Base-by-base conservation (phyloP, 2,329 filamentous ascomycete species). In the Colletotrichum cuscutae region DNA sequence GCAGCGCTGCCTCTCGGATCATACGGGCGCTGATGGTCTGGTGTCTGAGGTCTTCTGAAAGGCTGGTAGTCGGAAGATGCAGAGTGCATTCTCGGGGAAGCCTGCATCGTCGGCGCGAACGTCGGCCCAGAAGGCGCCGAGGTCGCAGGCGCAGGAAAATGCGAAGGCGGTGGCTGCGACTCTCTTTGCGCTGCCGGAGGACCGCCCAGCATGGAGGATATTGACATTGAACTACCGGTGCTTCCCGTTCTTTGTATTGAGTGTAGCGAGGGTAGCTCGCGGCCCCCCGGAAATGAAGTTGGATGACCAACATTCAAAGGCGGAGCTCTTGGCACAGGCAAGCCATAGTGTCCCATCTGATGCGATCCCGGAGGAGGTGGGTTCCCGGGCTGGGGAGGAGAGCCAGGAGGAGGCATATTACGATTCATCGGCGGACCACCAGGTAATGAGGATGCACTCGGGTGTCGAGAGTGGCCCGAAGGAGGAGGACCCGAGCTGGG, bases 11-110 rank as follows among this genome's bases (percentile, higher is more conserved):
- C 83, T 77, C 88, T 83, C 52, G 82, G 83, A 74, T 85, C 86
- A 82, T 90, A 89, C 68, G 84, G 83, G 77, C 89, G 87, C 59
- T 87, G 85, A 73, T 91, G 90, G 57, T 95, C 93, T n/a, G 93
- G 93, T 0, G 93, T 95, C 71, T 93, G 91, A 2, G 93, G 93
- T 73, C 92, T 87, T 74, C 92, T 87, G 79, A 89, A 92, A 5
- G 88, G 86, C 64, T 84, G 84, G 73, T 93, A 92, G 22, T 93
- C 91, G 73, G 89, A 82, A 0, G 87, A 84, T 2, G 87, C 82
- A 30, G 86, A 85, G 70, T 86, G 87, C 84, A 90, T 87, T 53
- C 87, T 83, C 4, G 89, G 89, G 15, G 89, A 91, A 2, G 87
- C 87, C 72, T 90, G 88, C 2, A 89, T 79, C 1, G 87, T 78